phyloP scores from a whole-genome alignment of 768 basidiomycete genomes.

The Obba rivulosa region DNA sequence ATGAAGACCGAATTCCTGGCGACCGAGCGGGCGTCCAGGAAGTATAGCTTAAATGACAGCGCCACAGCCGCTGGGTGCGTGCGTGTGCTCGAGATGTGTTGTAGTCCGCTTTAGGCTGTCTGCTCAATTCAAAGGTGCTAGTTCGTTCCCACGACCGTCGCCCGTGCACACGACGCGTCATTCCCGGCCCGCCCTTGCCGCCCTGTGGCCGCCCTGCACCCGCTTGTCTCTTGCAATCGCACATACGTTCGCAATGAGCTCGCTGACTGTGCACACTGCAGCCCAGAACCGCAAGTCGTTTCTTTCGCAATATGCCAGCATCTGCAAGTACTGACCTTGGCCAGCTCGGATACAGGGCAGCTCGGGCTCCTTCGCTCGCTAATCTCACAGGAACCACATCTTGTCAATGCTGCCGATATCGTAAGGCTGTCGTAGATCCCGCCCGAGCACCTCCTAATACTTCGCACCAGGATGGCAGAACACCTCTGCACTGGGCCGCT shows the following conservation, averaged over 20 bases:
- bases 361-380: slow-evolving; percentile 63
- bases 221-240: neutral
- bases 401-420: slow-evolving; percentile 56
- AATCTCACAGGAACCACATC: slow-evolving; percentile 53
- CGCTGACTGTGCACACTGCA: slow-evolving; percentile 44
- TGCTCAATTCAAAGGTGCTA: too few species aligned
- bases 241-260: neutral
- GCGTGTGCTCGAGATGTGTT: neutral
- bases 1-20: neutral
- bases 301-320: neutral
- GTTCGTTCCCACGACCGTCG: neutral
- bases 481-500: slow-evolving; percentile 84
- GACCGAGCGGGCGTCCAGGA: neutral
- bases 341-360: slow-evolving; percentile 48
- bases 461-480: slow-evolving; percentile 59
- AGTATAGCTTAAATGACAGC: neutral
- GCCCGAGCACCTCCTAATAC: neutral
- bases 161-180: slow-evolving; percentile 1
- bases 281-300: slow-evolving; percentile 55
- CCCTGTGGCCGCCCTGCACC: neutral
- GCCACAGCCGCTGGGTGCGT: neutral
- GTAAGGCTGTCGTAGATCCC: slow-evolving; percentile 31
- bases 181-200: neutral
- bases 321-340: neutral
- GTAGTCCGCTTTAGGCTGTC: too few species aligned